Conservation (phyloP, 768 basidiomycete genomes). For the Cubamyces sp. region DNA sequence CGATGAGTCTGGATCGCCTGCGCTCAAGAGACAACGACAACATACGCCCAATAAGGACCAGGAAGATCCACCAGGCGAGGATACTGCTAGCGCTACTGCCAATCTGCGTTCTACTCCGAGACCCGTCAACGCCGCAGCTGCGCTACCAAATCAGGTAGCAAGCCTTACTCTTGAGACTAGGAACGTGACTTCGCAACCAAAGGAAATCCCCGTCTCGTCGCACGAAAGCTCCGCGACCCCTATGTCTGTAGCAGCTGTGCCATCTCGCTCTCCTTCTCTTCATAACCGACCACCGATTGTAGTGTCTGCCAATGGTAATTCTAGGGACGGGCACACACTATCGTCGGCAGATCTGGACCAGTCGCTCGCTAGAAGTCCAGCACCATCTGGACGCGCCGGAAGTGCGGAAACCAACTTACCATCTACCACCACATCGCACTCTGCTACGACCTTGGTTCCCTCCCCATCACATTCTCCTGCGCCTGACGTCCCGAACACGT, state of each 20-base stretch:
- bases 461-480: background rate
- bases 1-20: constrained; percentile 1
- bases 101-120: background rate
- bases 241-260: background rate
- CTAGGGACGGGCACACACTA: background rate
- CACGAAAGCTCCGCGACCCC: background rate
- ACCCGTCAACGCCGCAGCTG: background rate
- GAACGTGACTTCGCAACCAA: background rate
- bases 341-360: background rate
- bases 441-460: background rate
- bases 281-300: background rate
- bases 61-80: background rate
- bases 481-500: background rate
- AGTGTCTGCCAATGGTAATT: background rate
- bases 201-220: background rate
- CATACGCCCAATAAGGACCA: background rate
- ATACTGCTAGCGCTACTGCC: background rate
- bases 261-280: background rate
- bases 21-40: background rate
- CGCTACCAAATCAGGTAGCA: background rate
- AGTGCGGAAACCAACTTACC: constrained; percentile 1
- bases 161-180: background rate
- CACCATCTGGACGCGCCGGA: background rate
- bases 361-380: constrained; percentile 1
- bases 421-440: background rate